Conservation (phyloP, 371 early-diverging fungal genomes). For the Mucor racemosus region DNA sequence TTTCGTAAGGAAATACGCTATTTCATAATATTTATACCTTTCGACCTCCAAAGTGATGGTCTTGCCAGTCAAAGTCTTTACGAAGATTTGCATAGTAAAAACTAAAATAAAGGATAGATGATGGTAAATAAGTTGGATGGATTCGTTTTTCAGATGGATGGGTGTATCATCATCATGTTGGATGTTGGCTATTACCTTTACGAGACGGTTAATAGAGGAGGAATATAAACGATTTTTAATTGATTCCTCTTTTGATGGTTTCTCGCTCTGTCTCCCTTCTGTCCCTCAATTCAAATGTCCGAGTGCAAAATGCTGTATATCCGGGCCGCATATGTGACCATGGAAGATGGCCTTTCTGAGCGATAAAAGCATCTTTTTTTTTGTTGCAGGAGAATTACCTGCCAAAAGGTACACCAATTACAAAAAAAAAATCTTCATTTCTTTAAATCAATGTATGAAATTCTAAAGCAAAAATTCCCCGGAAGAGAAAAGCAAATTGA, state of each 20-base stretch:
- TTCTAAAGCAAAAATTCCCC: conserved; percentile 52
- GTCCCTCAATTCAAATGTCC: conserved; percentile 1
- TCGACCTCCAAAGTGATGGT: conserved; percentile 96
- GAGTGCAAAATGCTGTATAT: not conserved
- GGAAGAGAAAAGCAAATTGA: conserved; percentile 68
- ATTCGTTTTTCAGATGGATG: conserved; percentile 1
- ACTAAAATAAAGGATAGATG: conserved; percentile 11
- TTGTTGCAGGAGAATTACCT: not conserved
- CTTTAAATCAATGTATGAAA: conserved; percentile 4
- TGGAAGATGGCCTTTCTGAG: not conserved
- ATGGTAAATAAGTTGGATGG: conserved; percentile 25
- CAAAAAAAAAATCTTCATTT: not conserved
- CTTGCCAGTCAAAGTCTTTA: conserved; percentile 86
- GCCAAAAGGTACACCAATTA: not conserved
- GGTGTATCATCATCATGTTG: not conserved
- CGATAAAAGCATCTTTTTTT: too few relatives aligned
- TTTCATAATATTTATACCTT: conserved; percentile 61
- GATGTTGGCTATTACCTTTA: conserved; percentile 24
- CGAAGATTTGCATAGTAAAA: conserved; percentile 73
- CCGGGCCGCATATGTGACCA: conserved; percentile 6
- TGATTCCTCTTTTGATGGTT: conserved; percentile 5
- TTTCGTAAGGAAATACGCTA: not conserved
- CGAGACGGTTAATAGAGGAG: conserved; percentile 39
- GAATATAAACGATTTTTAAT: conserved; percentile 19
- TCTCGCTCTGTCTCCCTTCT: conserved; percentile 8